These are phyloP conservation scores for Ploettnerulaceae sp. DNA, from an alignment of 2,329 filamentous ascomycete genomes.

Conservation along the genomic window DNA sequence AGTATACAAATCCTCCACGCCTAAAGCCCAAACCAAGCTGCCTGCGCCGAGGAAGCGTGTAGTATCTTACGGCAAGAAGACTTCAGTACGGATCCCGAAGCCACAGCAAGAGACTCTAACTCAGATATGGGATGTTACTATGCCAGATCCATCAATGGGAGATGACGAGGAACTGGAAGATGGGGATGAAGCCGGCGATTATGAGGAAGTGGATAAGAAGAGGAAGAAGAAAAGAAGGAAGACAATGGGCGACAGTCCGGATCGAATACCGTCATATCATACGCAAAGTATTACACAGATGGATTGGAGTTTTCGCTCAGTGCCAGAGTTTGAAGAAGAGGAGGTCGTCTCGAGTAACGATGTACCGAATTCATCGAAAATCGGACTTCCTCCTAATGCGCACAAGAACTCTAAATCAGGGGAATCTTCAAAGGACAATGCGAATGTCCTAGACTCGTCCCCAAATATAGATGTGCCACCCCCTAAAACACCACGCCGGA, in stretches of 20 bases:
- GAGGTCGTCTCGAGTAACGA: constrained; percentile 17
- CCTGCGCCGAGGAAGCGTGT: constrained; percentile 21
- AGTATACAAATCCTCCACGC: constrained; percentile 27
- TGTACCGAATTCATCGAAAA: constrained; percentile 20
- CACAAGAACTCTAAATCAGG: background rate
- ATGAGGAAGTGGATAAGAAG: constrained; percentile 20
- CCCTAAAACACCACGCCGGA: constrained; percentile 28
- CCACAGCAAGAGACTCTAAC: constrained; percentile 29
- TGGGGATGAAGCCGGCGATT: constrained; percentile 11
- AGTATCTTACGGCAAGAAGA: constrained; percentile 26
- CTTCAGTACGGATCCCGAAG: constrained; percentile 15
- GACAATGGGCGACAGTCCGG: constrained; percentile 20
- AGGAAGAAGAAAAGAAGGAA: constrained; percentile 24
- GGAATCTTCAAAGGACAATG: constrained; percentile 4
- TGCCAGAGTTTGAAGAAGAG: constrained; percentile 13
- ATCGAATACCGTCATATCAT: constrained; percentile 18
- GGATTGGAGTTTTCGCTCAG: constrained; percentile 23
- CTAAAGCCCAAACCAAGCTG: constrained; percentile 27
- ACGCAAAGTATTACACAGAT: constrained; percentile 32
- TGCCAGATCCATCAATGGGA: constrained; percentile 5
- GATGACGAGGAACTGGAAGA: constrained; percentile 16
- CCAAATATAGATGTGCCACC: constrained; percentile 18
- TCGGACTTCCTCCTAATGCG: constrained; percentile 1
- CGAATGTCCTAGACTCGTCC: background rate
- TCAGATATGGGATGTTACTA: constrained; percentile 28